Conservation (phyloP, 2,329 filamentous ascomycete genomes). For the Penicillium oxalicum region DNA sequence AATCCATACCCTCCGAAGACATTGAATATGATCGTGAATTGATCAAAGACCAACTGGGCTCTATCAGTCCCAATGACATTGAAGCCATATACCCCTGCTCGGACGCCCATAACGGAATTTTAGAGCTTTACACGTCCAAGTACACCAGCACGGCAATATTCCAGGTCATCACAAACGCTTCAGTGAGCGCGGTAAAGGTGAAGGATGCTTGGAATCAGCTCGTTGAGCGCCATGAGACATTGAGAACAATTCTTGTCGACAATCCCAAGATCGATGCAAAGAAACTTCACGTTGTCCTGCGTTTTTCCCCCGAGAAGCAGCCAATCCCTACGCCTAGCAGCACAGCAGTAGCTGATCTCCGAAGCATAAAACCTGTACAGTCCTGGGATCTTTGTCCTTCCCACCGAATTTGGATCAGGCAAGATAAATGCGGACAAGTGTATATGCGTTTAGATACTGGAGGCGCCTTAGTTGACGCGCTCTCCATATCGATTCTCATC, state of each 20-base stretch:
- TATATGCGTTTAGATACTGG: slow-evolving; percentile 3
- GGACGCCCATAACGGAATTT: slow-evolving; percentile 2
- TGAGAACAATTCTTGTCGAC: slow-evolving; percentile 2
- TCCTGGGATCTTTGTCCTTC: slow-evolving; percentile 3
- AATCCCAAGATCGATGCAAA: not conserved
- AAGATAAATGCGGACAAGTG: not conserved
- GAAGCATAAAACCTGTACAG: not conserved
- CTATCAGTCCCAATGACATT: slow-evolving; percentile 1
- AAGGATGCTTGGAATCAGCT: slow-evolving; percentile 1
- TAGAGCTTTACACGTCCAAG: slow-evolving; percentile 4
- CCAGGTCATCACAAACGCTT: not conserved
- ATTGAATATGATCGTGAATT: not conserved
- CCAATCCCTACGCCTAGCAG: not conserved
- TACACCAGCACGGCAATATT: slow-evolving; percentile 1
- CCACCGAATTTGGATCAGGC: slow-evolving; percentile 1
- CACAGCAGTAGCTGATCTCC: not conserved
- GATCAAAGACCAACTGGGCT: not conserved
- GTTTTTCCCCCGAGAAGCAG: not conserved
- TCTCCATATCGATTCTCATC: slow-evolving; percentile 3
- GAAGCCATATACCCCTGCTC: slow-evolving; percentile 4
- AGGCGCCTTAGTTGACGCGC: slow-evolving; percentile 2
- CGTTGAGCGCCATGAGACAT: not conserved
- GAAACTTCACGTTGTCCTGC: not conserved
- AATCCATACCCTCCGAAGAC: not conserved
- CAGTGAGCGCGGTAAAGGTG: not conserved